Evolutionary conservation across 495 filamentous ascomycete genomes (phyloP), one percentile per base, ranked within the genome.

Genomic region (Evernia prunastri): DNA sequence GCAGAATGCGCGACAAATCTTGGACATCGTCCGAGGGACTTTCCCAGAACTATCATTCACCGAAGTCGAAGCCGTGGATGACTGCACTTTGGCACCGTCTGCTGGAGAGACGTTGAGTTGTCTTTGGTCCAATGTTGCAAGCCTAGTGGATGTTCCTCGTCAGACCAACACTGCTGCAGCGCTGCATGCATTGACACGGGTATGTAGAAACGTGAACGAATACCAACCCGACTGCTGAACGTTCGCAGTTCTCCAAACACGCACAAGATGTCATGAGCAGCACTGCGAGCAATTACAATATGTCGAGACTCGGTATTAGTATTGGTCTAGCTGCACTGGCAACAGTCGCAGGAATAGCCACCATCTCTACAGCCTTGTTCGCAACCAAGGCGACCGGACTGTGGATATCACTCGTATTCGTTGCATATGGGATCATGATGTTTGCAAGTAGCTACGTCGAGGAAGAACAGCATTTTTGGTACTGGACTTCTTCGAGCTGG

Each of bases 381-480:
- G 18, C 47, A 42, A 31, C 36, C 13, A 39, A 25, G 35, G 53
- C 37, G 59, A 53, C 56, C 31, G 58, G 47, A 31, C 20, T 40
- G 8, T 64, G 57, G 67, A 45, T 59, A 33, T 64, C 40, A 20
- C 27, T 59, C 23, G 18, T 84, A 9, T 75, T 83, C 1, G 12
- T 87, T 1, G 71, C 82, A 0, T 96, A 96, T 72, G 84, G 86
- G 13, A 72, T 81, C 37, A 92, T 96, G 87, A 97, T 97, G 91
- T 97, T 97, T 75, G 92, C 92, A 36, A 96, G 89, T 73, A 96
- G 92, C 72, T 97, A 91, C 71, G 90, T 99, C 31, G 94, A 99
- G 72, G 94, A 99, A 74, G 94, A 99, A 72, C 94, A 97, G 31
- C 88, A 97, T 66, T 96, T 96, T 74, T 99, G 94, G 94, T 97